Conservation (phyloP, 2,329 filamentous ascomycete genomes). For the Penicillium sp. region DNA sequence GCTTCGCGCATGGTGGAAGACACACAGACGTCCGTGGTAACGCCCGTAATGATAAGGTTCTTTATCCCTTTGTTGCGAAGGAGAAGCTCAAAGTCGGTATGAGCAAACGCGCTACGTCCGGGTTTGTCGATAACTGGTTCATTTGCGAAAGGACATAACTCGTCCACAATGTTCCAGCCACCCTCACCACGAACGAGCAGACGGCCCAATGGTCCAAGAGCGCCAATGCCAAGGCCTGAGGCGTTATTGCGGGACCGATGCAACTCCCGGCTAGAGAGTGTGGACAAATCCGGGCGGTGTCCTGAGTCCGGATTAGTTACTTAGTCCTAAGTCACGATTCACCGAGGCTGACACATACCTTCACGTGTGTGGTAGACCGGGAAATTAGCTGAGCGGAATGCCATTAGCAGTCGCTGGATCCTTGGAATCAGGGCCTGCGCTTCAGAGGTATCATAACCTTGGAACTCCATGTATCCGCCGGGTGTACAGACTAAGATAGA, state of each 20-base stretch:
- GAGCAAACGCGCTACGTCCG: slow-evolving; percentile 53
- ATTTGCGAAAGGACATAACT: slow-evolving; percentile 49
- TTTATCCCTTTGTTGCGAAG: slow-evolving; percentile 52
- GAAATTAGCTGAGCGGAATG: slow-evolving; percentile 42
- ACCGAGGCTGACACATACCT: slow-evolving; percentile 27
- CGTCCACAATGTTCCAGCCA: slow-evolving; percentile 58
- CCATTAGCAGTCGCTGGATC: slow-evolving; percentile 39
- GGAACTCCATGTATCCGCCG: slow-evolving; percentile 47
- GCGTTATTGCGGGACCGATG: slow-evolving; percentile 55
- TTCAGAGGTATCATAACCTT: slow-evolving; percentile 45
- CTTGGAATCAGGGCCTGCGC: slow-evolving; percentile 43
- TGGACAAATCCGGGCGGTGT: slow-evolving; percentile 55
- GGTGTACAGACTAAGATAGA: slow-evolving; percentile 40
- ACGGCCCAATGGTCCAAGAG: slow-evolving; percentile 56
- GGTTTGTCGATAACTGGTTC: slow-evolving; percentile 58
- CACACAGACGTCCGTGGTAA: slow-evolving; percentile 58
- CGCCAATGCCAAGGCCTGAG: slow-evolving; percentile 52
- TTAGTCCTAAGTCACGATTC: not conserved
- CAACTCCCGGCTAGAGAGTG: slow-evolving; percentile 55
- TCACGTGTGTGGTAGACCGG: slow-evolving; percentile 49
- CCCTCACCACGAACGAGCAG: slow-evolving; percentile 58
- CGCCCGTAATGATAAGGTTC: slow-evolving; percentile 55
- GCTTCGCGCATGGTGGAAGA: slow-evolving; percentile 57
- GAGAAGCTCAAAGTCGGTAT: slow-evolving; percentile 56
- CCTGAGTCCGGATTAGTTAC: slow-evolving; percentile 29